Evolutionary conservation across 306 rosid species (phyloP).

Genomic region (Vigna reflexopilosa): DNA sequence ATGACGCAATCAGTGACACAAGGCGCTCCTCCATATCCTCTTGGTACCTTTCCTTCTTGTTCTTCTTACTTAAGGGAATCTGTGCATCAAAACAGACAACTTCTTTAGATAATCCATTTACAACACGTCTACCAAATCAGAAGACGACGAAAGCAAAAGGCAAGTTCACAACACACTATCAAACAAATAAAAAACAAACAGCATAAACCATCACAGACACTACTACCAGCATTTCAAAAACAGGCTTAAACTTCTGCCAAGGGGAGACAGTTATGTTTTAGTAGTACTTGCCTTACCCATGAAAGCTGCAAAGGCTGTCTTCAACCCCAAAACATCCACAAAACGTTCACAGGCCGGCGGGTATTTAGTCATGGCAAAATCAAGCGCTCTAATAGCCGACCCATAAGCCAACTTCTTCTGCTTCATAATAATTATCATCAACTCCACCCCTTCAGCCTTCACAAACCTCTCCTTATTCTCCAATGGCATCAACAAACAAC

Average conservation of each 20-base stretch:
- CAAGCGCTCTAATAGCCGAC: slow-evolving; percentile 93
- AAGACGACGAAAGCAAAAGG: not conserved
- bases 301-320: slow-evolving; percentile 96
- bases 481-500: slow-evolving; percentile 92
- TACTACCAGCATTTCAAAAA: not conserved
- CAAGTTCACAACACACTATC: not conserved
- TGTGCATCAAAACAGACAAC: slow-evolving; percentile 41
- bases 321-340: slow-evolving; percentile 94
- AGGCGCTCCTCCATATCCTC: slow-evolving; percentile 96
- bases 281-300: slow-evolving; percentile 95
- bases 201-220: slow-evolving; percentile 10
- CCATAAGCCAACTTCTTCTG: slow-evolving; percentile 97
- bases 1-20: slow-evolving; percentile 82
- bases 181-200: not conserved
- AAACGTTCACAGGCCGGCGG: slow-evolving; percentile 97
- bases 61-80: slow-evolving; percentile 81
- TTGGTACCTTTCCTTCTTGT: slow-evolving; percentile 87
- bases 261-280: slow-evolving; percentile 8
- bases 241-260: not conserved
- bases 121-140: slow-evolving; percentile 21
- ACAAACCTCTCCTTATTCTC: slow-evolving; percentile 96
- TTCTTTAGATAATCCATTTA: slow-evolving; percentile 36
- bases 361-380: slow-evolving; percentile 94
- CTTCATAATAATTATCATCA: slow-evolving; percentile 94
- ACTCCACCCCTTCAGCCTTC: slow-evolving; percentile 96